Base-by-base conservation (phyloP, 2,329 filamentous ascomycete genomes). In the Colletotrichum horii region DNA sequence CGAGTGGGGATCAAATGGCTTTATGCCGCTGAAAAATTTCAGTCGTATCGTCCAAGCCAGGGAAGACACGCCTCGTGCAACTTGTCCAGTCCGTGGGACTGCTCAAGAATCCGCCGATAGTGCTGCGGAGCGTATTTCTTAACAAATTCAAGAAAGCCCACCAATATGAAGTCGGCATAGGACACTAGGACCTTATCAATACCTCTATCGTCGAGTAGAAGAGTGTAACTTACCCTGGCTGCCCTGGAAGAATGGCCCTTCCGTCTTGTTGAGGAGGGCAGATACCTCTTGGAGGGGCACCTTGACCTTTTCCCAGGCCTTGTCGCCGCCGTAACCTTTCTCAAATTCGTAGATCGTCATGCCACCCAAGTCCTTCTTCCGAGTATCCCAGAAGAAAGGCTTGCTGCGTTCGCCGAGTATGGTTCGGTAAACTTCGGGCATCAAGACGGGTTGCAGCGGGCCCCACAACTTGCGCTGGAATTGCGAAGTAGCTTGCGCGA, bases 211-310 rank as follows among this genome's bases (percentile, higher is more conserved):
- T 24, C 6, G 4, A 19, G 4, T 11, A 16, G 11, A 14, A 6
- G 30, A 28, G 5, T 12, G 6, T 22, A 22, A 36, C 86, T 87
- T 6, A 88, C 84, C 75, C 86, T 55, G 87, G 65, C 88, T 83
- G 0, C 93, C 93, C 76, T 90, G 65, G 71, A 94, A 91, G 80
- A 91, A 94, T 0, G 91, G 90, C 0, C 93, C 93, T 0, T 88
- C 86, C 43, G 89, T 89, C 82, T 92, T 89, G 78, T 88, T 88
- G 77, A 94, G 79, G 70, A 91, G 78, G 2, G 80, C 85, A 62
- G 87, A 86, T 2, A 85, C 78, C 66, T 84, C 81, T 19, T 78
- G 78, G 9, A 89, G 26, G 7, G 77, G 66, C 2, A 83, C 80
- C 74, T 85, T 82, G 0, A 87, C 88, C 0, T 82, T 81, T 14